Evolutionary conservation across 179 eudicot genomes (phyloP).

Genomic region (Vitellaria paradoxa): DNA sequence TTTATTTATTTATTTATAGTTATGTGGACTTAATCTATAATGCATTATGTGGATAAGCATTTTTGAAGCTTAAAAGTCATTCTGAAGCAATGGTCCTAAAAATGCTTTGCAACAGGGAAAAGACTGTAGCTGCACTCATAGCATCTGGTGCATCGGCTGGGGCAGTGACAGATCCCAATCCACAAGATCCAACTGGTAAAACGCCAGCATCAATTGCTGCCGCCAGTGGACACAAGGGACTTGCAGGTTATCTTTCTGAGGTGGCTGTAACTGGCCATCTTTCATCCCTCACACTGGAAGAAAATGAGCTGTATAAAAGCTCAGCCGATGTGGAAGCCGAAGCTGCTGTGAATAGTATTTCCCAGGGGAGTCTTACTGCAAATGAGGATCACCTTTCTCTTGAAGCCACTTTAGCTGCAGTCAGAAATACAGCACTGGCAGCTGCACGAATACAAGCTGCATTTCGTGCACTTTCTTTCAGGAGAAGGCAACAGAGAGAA

Average conservation of each 20-base stretch:
- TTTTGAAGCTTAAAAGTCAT: not conserved
- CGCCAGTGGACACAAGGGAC: conserved; percentile 70
- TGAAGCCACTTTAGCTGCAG: conserved; percentile 64
- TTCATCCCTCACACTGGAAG: conserved; percentile 70
- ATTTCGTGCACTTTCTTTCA: conserved; percentile 88
- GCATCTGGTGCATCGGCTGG: conserved; percentile 92
- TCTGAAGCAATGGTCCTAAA: not conserved
- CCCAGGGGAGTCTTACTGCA: conserved; percentile 26
- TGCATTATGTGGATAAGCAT: not conserved
- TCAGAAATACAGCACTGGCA: conserved; percentile 74
- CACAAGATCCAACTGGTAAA: conserved; percentile 76
- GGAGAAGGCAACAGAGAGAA: conserved; percentile 61
- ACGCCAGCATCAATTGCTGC: conserved; percentile 87
- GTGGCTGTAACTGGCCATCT: conserved; percentile 78
- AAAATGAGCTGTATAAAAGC: conserved; percentile 62
- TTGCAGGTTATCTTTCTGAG: conserved; percentile 95
- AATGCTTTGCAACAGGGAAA: conserved; percentile 55
- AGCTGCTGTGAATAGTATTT: conserved; percentile 47
- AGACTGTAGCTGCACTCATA: conserved; percentile 84
- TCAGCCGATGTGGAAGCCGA: conserved; percentile 74
- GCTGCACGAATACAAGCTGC: conserved; percentile 95
- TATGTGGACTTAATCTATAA: not conserved
- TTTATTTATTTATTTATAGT: no score
- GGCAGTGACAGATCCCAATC: conserved; percentile 83
- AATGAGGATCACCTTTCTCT: conserved; percentile 57